phyloP scores from a whole-genome alignment of 352 stramenopile species.

The Lagenidium giganteum region DNA sequence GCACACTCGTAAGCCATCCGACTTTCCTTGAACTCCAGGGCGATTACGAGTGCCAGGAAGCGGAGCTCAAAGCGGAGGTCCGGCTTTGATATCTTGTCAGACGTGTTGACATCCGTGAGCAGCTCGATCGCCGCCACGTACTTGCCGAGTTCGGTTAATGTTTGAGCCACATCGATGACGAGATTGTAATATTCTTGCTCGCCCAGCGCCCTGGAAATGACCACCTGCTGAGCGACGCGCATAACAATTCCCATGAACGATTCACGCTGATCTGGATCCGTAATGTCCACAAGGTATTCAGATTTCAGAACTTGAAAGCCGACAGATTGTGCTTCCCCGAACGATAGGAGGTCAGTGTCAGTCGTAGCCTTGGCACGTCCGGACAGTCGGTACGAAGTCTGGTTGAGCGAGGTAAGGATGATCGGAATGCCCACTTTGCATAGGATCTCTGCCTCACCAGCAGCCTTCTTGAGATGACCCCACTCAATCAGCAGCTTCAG shows the following conservation, averaged over 20 bases:
- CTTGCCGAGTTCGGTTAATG: conserved; percentile 74
- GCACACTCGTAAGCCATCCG: conserved; percentile 87
- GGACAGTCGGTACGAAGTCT: conserved; percentile 69
- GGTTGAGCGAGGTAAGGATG: conserved; percentile 75
- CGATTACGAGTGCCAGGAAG: conserved; percentile 79
- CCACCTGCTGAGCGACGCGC: conserved; percentile 76
- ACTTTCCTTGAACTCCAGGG: conserved; percentile 81
- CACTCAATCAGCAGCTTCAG: conserved; percentile 78
- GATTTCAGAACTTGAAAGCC: conserved; percentile 80
- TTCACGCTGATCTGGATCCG: conserved; percentile 60
- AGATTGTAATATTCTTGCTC: conserved; percentile 74
- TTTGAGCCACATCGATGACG: conserved; percentile 75
- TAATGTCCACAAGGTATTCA: conserved; percentile 80
- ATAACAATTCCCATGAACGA: conserved; percentile 85
- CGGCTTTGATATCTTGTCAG: conserved; percentile 73
- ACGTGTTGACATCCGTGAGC: conserved; percentile 83
- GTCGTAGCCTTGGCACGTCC: conserved; percentile 56
- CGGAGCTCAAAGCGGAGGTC: conserved; percentile 73
- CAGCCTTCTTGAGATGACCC: conserved; percentile 66
- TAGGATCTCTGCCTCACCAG: conserved; percentile 64
- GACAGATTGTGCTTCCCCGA: conserved; percentile 55
- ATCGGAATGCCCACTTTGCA: conserved; percentile 82
- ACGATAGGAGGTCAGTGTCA: conserved; percentile 47
- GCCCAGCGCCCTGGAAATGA: conserved; percentile 66
- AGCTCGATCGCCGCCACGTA: conserved; percentile 82